Conservation (phyloP, 2,329 filamentous ascomycete species). For the Aschersonia sp. region DNA sequence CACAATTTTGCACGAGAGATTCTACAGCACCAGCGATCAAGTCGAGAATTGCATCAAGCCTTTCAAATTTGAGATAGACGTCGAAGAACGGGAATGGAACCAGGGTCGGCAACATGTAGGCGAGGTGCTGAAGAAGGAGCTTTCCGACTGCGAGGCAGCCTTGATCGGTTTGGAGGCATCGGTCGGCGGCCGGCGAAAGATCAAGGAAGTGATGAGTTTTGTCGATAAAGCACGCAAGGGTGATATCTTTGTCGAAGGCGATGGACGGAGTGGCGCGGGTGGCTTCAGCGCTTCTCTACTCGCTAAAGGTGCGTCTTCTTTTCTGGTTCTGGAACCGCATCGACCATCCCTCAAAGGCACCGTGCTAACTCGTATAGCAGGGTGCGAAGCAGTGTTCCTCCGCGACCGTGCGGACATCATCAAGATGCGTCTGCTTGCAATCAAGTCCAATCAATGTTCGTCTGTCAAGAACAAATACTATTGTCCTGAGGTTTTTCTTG, state of each 20-base stretch:
- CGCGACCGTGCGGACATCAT: conserved; percentile 82
- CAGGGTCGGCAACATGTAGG: conserved; percentile 73
- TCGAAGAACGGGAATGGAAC: conserved; percentile 80
- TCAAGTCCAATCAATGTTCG: conserved; percentile 83
- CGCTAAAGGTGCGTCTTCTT: conserved; percentile 49
- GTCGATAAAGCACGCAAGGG: conserved; percentile 82
- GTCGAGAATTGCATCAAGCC: conserved; percentile 99
- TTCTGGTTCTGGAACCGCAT: neutral
- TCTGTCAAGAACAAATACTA: conserved; percentile 82
- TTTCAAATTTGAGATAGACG: conserved; percentile 94
- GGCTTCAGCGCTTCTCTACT: conserved; percentile 84
- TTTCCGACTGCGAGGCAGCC: conserved; percentile 70
- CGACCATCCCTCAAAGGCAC: neutral
- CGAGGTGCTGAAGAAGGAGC: conserved; percentile 70
- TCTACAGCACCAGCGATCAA: conserved; percentile 94
- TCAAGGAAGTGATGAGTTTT: conserved; percentile 80
- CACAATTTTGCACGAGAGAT: conserved; percentile 80
- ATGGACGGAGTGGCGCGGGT: conserved; percentile 71
- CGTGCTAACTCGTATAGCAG: conserved; percentile 29
- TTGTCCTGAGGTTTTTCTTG: conserved; percentile 95
- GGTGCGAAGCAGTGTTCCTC: conserved; percentile 85
- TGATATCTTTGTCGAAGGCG: conserved; percentile 71
- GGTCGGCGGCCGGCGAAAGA: conserved; percentile 70
- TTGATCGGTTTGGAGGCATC: conserved; percentile 59
- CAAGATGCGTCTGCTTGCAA: conserved; percentile 73